phyloP scores from a whole-genome alignment of 2,329 filamentous ascomycete genomes.

The Fusarium subglutinans region DNA sequence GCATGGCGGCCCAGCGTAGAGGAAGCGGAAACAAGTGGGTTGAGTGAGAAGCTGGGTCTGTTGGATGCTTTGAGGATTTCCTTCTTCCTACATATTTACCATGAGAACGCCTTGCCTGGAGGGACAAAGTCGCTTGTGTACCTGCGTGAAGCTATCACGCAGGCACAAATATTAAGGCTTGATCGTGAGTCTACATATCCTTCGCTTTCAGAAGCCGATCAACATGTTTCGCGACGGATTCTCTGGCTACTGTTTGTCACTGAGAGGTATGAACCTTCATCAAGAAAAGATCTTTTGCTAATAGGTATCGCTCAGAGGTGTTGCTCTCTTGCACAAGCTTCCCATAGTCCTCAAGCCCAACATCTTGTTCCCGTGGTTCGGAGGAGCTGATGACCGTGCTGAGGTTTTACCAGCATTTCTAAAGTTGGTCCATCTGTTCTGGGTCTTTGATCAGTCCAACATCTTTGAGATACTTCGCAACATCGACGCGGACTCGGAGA shows the following conservation, averaged over 20 bases:
- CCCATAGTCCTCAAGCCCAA: conserved; percentile 57
- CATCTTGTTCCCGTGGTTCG: conserved; percentile 48
- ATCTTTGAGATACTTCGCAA: conserved; percentile 58
- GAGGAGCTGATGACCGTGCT: conserved; percentile 51
- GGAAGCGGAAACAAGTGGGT: conserved; percentile 41
- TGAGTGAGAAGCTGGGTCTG: conserved; percentile 44
- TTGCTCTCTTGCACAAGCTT: conserved; percentile 60
- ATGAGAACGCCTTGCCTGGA: conserved; percentile 59
- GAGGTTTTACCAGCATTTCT: conserved; percentile 59
- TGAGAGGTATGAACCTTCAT: conserved; percentile 43
- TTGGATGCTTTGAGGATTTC: conserved; percentile 56
- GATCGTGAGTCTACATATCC: conserved; percentile 55
- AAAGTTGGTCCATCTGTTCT: conserved; percentile 59
- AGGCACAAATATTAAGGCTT: conserved; percentile 59
- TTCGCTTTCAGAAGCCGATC: conserved; percentile 48
- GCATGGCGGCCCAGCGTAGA: conserved; percentile 41
- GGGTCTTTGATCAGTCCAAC: conserved; percentile 59
- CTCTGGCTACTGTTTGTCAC: conserved; percentile 61
- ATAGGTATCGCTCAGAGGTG: conserved; percentile 48
- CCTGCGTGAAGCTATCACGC: conserved; percentile 60
- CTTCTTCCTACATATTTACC: conserved; percentile 62
- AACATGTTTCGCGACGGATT: conserved; percentile 56
- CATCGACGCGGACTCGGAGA: conserved; percentile 47
- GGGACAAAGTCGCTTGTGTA: conserved; percentile 58
- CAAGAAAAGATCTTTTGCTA: neutral